Base-by-base conservation (phyloP, 371 early-diverging fungal species). In the Mortierella sp. region DNA sequence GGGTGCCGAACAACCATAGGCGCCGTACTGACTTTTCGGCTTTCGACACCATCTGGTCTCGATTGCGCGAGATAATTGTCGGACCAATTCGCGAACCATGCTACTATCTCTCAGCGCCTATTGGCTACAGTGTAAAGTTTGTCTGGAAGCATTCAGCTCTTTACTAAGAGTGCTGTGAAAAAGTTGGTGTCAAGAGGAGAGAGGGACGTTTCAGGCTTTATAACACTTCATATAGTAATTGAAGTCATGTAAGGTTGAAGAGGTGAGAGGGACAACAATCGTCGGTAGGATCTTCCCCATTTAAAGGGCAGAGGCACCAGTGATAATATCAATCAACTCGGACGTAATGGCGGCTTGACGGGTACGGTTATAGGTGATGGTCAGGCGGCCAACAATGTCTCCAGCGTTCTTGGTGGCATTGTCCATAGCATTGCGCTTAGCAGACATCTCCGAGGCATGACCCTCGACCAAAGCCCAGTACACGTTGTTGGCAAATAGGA, bases 371-470 rank as follows among this genome's bases (percentile, higher is more conserved):
- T 34, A 7, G 34, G 69, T 74, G 59, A 72, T 72, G 67, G 72
- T 71, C 63, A 71, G 64, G 21, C 71, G 70, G 60, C 59, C 70
- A 62, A 69, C 85, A 79, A 88, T 86, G 39, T 87, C 87, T 81
- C 93, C 95, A 63, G 98, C 99, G 86, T 98, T 98, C 92, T 97
- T 96, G 83, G 98, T 98, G 55, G 98, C 98, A 85, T 98, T 98
- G 90, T 98, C 99, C 99, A 97, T 98, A 82, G 99, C 98, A 74
- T 94, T 90, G 74, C 98, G 93, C 91, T 94, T 95, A 78, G 99
- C 94, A 49, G 94, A 90, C 93, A 97, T 94, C 84, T 98, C 99
- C 52, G 96, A 86, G 57, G 98, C 98, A 80, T 97, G 95, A 65
- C 97, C 97, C 85, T 99, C 99, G 54, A 90, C 92, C 73, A 99